Conservation (phyloP, 768 basidiomycete genomes). For the Panaeolus cyanescens region DNA sequence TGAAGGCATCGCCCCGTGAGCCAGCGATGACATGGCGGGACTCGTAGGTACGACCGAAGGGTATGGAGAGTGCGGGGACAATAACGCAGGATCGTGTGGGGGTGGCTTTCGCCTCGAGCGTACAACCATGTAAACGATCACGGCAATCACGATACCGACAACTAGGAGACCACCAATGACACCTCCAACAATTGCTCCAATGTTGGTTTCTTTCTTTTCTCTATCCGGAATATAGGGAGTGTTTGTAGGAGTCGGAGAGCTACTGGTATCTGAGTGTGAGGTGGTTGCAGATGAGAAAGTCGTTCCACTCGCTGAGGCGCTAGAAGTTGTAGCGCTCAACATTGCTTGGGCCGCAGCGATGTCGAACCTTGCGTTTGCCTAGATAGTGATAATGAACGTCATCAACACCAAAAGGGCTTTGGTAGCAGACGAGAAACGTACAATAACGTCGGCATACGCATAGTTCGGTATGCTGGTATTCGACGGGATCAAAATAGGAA, state of each 20-base stretch:
- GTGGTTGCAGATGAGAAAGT: neutral
- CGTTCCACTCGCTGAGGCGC: neutral
- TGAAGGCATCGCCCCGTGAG: neutral
- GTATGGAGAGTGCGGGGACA: neutral
- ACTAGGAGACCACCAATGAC: neutral
- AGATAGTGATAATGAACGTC: neutral
- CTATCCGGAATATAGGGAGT: no score
- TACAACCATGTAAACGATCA: neutral
- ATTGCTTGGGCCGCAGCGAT: neutral
- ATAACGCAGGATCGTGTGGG: neutral
- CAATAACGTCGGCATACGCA: neutral
- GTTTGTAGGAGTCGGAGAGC: neutral
- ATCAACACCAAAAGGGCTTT: neutral
- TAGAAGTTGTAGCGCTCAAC: neutral
- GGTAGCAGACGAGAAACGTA: neutral
- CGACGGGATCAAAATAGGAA: neutral
- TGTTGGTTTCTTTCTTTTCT: neutral
- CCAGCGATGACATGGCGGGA: neutral
- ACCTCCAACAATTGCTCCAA: neutral
- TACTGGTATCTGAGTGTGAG: neutral
- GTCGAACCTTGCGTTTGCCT: neutral
- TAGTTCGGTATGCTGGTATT: neutral
- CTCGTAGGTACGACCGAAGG: neutral
- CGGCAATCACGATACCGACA: neutral
- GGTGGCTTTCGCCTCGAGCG: neutral